Conservation (phyloP, 2,329 filamentous ascomycete species). For the Aspergillus japonicus region DNA sequence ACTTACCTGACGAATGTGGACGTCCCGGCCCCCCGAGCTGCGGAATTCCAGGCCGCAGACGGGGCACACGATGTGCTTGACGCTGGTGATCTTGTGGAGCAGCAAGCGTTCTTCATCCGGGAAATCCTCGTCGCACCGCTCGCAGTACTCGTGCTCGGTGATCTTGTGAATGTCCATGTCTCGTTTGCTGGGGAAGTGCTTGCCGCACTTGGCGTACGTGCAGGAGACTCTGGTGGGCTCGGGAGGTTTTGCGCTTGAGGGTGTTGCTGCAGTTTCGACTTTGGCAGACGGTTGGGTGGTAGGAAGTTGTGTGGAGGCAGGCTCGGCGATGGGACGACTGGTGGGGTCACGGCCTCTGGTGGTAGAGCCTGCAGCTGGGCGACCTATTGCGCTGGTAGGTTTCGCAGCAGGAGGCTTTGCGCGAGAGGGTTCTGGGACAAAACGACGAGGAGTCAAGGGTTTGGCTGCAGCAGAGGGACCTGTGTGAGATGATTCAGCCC, state of each 20-base stretch:
- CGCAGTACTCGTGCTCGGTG: slow-evolving; percentile 43
- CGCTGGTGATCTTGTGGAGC: slow-evolving; percentile 50
- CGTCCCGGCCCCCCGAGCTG: slow-evolving; percentile 50
- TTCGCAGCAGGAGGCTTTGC: too few relatives aligned
- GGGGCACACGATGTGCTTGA: slow-evolving; percentile 54
- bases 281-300: neutral
- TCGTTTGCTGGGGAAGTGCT: slow-evolving; percentile 45
- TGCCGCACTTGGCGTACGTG: slow-evolving; percentile 47
- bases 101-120: slow-evolving; percentile 45
- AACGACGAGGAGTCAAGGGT: too few relatives aligned
- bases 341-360: neutral
- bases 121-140: slow-evolving; percentile 47
- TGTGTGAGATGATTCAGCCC: neutral
- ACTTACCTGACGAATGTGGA: slow-evolving; percentile 53
- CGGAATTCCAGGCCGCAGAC: slow-evolving; percentile 58
- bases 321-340: neutral
- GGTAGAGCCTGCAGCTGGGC: neutral
- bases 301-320: neutral
- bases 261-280: neutral
- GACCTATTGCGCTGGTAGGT: too few relatives aligned
- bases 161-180: slow-evolving; percentile 55
- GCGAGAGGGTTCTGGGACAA: too few relatives aligned
- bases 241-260: slow-evolving; percentile 6
- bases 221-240: slow-evolving; percentile 39
- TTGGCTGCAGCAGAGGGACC: neutral